phyloP scores from a whole-genome alignment of 1,284 basidiomycete species.

The Blastosporella zonata region DNA sequence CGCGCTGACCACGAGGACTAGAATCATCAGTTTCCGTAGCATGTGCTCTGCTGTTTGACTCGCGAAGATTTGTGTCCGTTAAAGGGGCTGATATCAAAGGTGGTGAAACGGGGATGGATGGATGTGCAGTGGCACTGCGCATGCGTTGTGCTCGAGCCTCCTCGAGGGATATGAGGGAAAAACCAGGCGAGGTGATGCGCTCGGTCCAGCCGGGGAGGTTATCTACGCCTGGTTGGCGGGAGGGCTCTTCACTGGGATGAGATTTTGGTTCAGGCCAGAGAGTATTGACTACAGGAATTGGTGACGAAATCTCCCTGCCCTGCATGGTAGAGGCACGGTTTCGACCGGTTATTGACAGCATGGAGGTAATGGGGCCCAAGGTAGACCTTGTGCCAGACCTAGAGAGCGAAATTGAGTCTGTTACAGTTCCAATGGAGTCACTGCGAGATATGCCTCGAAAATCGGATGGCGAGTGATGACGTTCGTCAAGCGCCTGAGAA shows the following conservation, averaged over 20 bases:
- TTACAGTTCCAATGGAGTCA: slow-evolving; percentile 55
- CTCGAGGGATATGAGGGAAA: slow-evolving; percentile 70
- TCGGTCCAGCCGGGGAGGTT: slow-evolving; percentile 47
- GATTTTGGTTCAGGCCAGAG: slow-evolving; percentile 24
- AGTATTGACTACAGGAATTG: slow-evolving; percentile 36
- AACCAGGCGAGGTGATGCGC: slow-evolving; percentile 42
- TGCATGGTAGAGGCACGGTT: slow-evolving; percentile 34
- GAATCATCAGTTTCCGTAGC: slow-evolving; percentile 22
- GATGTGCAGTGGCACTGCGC: slow-evolving; percentile 47
- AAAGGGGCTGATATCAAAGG: slow-evolving; percentile 24
- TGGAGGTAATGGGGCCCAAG: slow-evolving; percentile 45
- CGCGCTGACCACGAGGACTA: slow-evolving; percentile 25
- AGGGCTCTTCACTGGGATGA: slow-evolving; percentile 20
- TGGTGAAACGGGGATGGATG: slow-evolving; percentile 25
- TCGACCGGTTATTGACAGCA: slow-evolving; percentile 39
- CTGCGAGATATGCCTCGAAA: slow-evolving; percentile 33
- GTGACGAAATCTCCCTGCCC: slow-evolving; percentile 52
- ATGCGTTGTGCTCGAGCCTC: slow-evolving; percentile 69
- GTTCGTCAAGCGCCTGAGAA: slow-evolving; percentile 35
- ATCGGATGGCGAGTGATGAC: slow-evolving; percentile 24
- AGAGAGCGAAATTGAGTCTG: slow-evolving; percentile 38
- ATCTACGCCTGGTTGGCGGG: slow-evolving; percentile 27
- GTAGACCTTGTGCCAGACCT: slow-evolving; percentile 40
- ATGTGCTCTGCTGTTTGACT: slow-evolving; percentile 16
- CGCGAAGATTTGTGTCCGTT: slow-evolving; percentile 27